A percentile compares a stretch with the other conserved stretches of the same genome.
Evolutionary conservation across 306 rosid species (phyloP).

Genomic region (Medicago ruthenica): DNA sequence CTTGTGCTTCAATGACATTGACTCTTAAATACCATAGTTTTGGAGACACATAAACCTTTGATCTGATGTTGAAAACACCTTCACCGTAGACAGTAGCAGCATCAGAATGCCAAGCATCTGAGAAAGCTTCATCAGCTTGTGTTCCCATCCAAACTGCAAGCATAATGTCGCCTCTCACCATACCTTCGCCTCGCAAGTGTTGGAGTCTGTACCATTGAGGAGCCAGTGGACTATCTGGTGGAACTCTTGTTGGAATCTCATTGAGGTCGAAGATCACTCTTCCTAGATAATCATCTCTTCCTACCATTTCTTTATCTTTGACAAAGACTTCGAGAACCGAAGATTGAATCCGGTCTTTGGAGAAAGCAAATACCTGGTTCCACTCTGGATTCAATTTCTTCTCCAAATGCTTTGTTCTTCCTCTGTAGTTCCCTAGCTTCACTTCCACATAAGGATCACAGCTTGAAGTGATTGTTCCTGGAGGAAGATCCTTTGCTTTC

Average conservation of each 20-base stretch:
- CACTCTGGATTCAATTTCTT: constrained; percentile 77
- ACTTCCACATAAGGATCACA: constrained; percentile 87
- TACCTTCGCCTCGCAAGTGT: constrained; percentile 65
- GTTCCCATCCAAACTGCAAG: constrained; percentile 94
- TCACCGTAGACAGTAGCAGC: constrained; percentile 79
- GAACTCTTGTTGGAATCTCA: constrained; percentile 88
- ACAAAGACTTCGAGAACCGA: constrained; percentile 75
- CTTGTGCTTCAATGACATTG: constrained; percentile 87
- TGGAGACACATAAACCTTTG: constrained; percentile 91
- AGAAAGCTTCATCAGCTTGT: constrained; percentile 88
- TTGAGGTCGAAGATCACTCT: constrained; percentile 75
- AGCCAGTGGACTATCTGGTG: constrained; percentile 87
- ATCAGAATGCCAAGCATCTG: constrained; percentile 89
- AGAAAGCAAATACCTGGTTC: constrained; percentile 88
- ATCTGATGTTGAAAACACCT: constrained; percentile 72
- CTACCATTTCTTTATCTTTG: constrained; percentile 81
- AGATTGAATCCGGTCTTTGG: constrained; percentile 79
- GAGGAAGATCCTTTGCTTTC: constrained; percentile 80
- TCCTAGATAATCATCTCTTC: constrained; percentile 83
- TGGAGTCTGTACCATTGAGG: constrained; percentile 86
- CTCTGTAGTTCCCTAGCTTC: constrained; percentile 83
- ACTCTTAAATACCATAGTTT: constrained; percentile 87
- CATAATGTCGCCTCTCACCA: constrained; percentile 79
- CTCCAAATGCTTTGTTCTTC: constrained; percentile 77
- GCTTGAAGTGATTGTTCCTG: constrained; percentile 67